phyloP scores from a whole-genome alignment of 2,329 filamentous ascomycete genomes.

The Myriosclerotinia scirpicola region DNA sequence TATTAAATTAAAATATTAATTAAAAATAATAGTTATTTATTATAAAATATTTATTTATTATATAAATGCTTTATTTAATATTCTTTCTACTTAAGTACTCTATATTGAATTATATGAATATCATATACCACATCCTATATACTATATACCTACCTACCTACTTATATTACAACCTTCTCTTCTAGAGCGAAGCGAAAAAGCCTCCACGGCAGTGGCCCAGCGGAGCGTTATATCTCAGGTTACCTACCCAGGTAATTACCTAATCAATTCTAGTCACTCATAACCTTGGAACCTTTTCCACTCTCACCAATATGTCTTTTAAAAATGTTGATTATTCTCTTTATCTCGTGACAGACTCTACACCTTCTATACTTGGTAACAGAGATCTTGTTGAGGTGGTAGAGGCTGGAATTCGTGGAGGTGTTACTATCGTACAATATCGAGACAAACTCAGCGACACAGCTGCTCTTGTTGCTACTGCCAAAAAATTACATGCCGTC shows the following conservation, averaged over 20 bases:
- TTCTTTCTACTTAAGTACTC: no score
- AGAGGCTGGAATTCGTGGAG: conserved; percentile 71
- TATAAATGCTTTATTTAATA: no score
- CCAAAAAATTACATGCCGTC: conserved; percentile 67
- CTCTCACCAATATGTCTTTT: conserved; percentile 40
- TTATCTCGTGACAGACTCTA: conserved; percentile 92
- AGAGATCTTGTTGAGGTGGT: conserved; percentile 72
- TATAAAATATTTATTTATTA: no score
- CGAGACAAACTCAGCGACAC: conserved; percentile 85
- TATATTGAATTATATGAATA: no score
- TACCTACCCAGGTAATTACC: no score
- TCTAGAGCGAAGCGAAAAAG: conserved; percentile 8
- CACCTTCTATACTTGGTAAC: conserved; percentile 74
- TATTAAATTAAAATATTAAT: no score
- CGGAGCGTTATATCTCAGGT: not conserved
- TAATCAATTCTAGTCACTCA: no score
- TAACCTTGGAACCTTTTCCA: not conserved
- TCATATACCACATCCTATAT: no score
- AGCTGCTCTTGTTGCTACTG: conserved; percentile 67
- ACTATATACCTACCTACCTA: no score
- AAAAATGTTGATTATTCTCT: conserved; percentile 70
- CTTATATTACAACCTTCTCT: no score
- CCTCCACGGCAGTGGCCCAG: conserved; percentile 14
- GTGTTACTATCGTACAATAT: conserved; percentile 85
- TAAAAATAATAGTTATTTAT: no score